Percentiles rank a stretch among this genome's conserved stretches.
Evolutionary conservation across 306 rosid species (phyloP).

Genomic region (Prinsepia uniflora): DNA sequence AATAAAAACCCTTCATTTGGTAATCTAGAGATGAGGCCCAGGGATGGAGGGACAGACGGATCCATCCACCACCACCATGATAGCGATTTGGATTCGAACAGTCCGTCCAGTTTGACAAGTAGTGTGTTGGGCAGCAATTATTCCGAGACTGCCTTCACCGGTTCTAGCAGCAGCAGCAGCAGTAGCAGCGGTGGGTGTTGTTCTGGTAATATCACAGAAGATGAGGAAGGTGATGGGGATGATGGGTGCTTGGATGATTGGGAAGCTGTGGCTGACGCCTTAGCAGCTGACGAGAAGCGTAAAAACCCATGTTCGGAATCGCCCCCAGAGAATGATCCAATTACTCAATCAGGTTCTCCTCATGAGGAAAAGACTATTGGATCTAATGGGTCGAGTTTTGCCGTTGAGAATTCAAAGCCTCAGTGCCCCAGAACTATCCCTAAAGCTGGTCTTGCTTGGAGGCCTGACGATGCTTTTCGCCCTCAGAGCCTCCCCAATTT

Average conservation of each 20-base stretch:
- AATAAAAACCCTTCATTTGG: conserved; percentile 34
- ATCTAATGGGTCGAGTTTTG: conserved; percentile 27
- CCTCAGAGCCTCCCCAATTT: conserved; percentile 90
- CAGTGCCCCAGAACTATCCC: conserved; percentile 35
- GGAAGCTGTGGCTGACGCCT: conserved; percentile 98
- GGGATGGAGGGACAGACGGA: conserved; percentile 45
- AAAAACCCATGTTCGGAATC: conserved; percentile 35
- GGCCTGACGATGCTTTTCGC: conserved; percentile 84
- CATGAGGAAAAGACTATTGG: conserved; percentile 32
- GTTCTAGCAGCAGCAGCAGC: conserved; percentile 52
- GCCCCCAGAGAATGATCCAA: conserved; percentile 28
- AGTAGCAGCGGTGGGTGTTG: conserved; percentile 76
- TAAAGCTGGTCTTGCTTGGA: conserved; percentile 66
- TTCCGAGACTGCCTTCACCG: conserved; percentile 76
- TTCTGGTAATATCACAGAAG: conserved; percentile 81
- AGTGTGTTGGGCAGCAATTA: conserved; percentile 55
- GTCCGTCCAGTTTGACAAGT: conserved; percentile 54
- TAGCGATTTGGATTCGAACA: conserved; percentile 62
- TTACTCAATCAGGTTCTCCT: conserved; percentile 32
- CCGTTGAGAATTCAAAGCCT: conserved; percentile 30
- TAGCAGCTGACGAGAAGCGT: conserved; percentile 73
- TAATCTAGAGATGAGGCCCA: conserved; percentile 43
- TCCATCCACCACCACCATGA: conserved; percentile 50
- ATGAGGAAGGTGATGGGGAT: conserved; percentile 54
- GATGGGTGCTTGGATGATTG: conserved; percentile 96